Evolutionary conservation across 495 filamentous ascomycete species (phyloP), one percentile per base, ranked within the genome.

Genomic region (Diplogelasinospora grovesii): DNA sequence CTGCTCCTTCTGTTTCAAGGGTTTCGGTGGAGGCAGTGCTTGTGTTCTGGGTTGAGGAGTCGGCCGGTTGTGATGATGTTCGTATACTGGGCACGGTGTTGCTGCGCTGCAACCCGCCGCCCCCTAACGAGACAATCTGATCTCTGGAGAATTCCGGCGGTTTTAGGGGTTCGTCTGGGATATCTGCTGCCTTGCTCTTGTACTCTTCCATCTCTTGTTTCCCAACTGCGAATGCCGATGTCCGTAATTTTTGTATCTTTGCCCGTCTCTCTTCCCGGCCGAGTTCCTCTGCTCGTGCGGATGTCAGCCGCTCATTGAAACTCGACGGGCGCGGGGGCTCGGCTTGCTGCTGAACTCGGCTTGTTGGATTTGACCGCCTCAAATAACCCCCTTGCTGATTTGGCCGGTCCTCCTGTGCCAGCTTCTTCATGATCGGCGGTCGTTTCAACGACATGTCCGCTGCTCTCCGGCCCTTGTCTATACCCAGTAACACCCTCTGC

Each of bases 251-350:
- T 46, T 75, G 66, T 34, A 82, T 70, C 34, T 72, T 61, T 40
- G 70, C 55, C 24, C 69, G 56, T 39, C 62, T 74, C 38, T 81
- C 74, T 37, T 75, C 73, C 15, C 71, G 73, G 19, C 64, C 67
- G 10, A 69, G 57, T 41, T 79, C 75, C 29, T 84, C 75, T 2
- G 60, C 59, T 41, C 77, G 62, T 27, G 74, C 73, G 26, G 86
- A 79, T 0, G 86, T 84, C 44, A 97, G 77, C 18, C 87, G 70
- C 57, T 97, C 87, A 48, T 85, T 95, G 55, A 96, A 98, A 21
- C 78, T 85, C 56, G 83, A 78, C 1, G 74, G 73, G 32, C 70
- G 65, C 5, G 68, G 60, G 25, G 36, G 41, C n/a, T 60, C 51
- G 37, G 34, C 41, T 8, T 54, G 33, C 5, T 54, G 33, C 5